phyloP scores from a whole-genome alignment of 2,329 filamentous ascomycete genomes.

The Scortechinia acanthostroma region DNA sequence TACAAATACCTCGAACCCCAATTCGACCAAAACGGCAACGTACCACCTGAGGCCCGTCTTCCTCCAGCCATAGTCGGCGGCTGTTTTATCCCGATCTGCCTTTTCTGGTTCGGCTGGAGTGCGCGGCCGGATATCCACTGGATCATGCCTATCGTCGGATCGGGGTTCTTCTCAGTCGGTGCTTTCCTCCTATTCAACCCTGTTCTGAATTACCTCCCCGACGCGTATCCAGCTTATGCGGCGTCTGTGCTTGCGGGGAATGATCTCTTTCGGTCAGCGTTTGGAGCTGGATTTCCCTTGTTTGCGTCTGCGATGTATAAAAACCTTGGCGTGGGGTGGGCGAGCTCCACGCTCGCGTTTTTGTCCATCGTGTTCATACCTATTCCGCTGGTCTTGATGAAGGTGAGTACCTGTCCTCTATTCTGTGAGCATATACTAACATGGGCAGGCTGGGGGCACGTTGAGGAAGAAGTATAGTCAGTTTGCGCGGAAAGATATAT shows the following conservation, averaged over 20 bases:
- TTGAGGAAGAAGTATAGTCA: conserved; percentile 1
- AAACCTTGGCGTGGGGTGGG: conserved; percentile 54
- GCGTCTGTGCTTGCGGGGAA: conserved; percentile 79
- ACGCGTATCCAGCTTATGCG: conserved; percentile 25
- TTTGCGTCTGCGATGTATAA: conserved; percentile 69
- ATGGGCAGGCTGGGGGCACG: not conserved
- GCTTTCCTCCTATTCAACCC: conserved; percentile 7
- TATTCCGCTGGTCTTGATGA: conserved; percentile 10
- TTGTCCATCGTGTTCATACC: conserved; percentile 13
- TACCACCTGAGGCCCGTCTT: conserved; percentile 60
- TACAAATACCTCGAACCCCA: conserved; percentile 57
- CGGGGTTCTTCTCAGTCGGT: conserved; percentile 28
- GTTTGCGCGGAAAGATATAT: not conserved
- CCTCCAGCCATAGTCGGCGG: conserved; percentile 49
- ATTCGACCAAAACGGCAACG: conserved; percentile 46
- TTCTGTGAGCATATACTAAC: not conserved
- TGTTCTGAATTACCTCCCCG: conserved; percentile 7
- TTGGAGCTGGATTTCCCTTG: conserved; percentile 73
- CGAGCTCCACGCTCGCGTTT: conserved; percentile 21
- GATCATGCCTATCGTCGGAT: conserved; percentile 43
- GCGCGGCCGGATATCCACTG: conserved; percentile 44
- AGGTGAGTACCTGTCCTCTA: not conserved
- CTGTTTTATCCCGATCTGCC: conserved; percentile 41
- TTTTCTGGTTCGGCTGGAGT: conserved; percentile 53
- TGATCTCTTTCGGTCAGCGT: conserved; percentile 72